phyloP scores from a whole-genome alignment of 2,329 filamentous ascomycete genomes.

The Periconia macrospinosa region DNA sequence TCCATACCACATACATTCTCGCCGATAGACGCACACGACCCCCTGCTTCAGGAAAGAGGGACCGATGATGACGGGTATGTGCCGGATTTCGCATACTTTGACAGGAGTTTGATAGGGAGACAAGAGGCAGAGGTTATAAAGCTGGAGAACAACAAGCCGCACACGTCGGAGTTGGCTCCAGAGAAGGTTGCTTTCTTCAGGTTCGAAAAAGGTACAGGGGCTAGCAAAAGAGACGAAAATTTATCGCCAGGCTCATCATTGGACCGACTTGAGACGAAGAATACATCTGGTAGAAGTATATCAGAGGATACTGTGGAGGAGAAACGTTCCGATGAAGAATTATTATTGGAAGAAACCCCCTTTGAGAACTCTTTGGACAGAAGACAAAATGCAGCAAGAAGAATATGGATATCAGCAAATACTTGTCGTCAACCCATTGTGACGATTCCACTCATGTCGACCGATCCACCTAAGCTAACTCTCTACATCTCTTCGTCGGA shows the following conservation, averaged over 20 bases:
- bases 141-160: slow-evolving; percentile 67
- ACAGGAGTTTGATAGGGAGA: slow-evolving; percentile 65
- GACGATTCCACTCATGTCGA: slow-evolving; percentile 52
- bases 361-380: slow-evolving; percentile 10
- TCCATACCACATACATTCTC: slow-evolving; percentile 47
- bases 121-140: slow-evolving; percentile 53
- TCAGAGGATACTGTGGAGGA: slow-evolving; percentile 9
- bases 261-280: slow-evolving; percentile 4
- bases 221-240: slow-evolving; percentile 52
- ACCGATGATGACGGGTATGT: slow-evolving; percentile 51
- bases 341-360: background rate
- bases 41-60: slow-evolving; percentile 33
- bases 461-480: slow-evolving; percentile 65
- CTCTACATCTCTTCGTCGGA: slow-evolving; percentile 75
- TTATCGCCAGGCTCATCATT: slow-evolving; percentile 15
- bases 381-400: slow-evolving; percentile 32
- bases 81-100: slow-evolving; percentile 63
- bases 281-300: slow-evolving; percentile 8
- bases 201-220: slow-evolving; percentile 55
- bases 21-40: slow-evolving; percentile 38
- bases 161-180: slow-evolving; percentile 59
- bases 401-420: slow-evolving; percentile 81
- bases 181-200: slow-evolving; percentile 67
- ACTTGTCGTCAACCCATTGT: slow-evolving; percentile 76
- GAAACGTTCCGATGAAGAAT: slow-evolving; percentile 8